Conservation (phyloP, 2,329 filamentous ascomycete genomes). For the Colletotrichum acutatum region DNA sequence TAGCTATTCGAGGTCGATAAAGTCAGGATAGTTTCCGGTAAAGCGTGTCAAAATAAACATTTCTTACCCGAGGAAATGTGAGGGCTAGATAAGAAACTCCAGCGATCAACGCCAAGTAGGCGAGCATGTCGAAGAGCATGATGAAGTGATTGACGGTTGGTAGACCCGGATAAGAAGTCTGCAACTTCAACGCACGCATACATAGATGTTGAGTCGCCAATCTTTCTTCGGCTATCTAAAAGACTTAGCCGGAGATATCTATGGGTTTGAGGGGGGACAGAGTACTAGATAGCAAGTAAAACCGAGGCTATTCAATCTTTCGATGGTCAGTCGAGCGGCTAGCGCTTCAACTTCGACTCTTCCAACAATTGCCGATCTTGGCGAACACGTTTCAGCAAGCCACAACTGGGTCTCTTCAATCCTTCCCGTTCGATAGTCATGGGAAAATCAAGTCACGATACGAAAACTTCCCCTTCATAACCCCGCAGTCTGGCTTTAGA, state of each 20-base stretch:
- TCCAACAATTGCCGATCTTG: constrained; percentile 38
- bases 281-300: neutral
- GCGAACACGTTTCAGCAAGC: constrained; percentile 22
- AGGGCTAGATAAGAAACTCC: constrained; percentile 41
- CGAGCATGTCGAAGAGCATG: constrained; percentile 28
- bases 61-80: constrained; percentile 41
- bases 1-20: constrained; percentile 39
- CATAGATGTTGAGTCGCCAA: neutral
- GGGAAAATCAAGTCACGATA: neutral
- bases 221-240: neutral
- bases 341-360: constrained; percentile 6
- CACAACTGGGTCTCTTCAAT: neutral
- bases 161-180: neutral
- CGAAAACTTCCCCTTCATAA: neutral
- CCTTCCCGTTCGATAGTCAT: neutral
- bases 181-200: neutral
- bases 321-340: neutral
- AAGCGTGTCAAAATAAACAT: neutral
- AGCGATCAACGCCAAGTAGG: constrained; percentile 35
- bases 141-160: neutral
- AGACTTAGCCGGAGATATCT: neutral
- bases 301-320: neutral
- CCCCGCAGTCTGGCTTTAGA: constrained; percentile 4
- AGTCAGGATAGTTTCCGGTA: neutral
- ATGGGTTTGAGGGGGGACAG: neutral